Evolutionary conservation across 805 yeast species (phyloP).

Genomic region (Saccharomycopsis sp.): DNA sequence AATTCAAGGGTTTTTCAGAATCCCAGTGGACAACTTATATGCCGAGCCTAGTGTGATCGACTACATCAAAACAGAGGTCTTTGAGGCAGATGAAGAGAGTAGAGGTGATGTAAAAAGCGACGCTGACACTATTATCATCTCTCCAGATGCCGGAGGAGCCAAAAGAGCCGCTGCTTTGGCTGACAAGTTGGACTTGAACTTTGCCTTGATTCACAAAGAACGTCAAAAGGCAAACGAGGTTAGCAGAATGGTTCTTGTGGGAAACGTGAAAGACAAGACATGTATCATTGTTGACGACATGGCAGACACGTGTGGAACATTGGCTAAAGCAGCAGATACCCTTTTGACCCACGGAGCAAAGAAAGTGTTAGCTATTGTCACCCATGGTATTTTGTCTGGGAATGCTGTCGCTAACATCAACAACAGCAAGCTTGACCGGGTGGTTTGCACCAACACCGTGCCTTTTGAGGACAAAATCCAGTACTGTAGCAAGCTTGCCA

Average conservation of each 20-base stretch:
- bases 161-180: slow-evolving; percentile 94
- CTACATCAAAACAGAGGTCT: slow-evolving; percentile 62
- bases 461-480: slow-evolving; percentile 65
- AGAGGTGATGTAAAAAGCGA: slow-evolving; percentile 27
- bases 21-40: slow-evolving; percentile 92
- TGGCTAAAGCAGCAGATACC: slow-evolving; percentile 90
- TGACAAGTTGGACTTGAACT: slow-evolving; percentile 82
- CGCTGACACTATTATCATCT: slow-evolving; percentile 66
- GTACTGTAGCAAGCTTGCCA: slow-evolving; percentile 61
- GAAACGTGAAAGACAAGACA: slow-evolving; percentile 78
- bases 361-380: slow-evolving; percentile 85
- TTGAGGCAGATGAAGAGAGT: neutral
- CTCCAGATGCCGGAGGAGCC: slow-evolving; percentile 99
- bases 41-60: slow-evolving; percentile 89
- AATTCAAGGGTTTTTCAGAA: slow-evolving; percentile 92
- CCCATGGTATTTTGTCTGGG: slow-evolving; percentile 91
- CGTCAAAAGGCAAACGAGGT: slow-evolving; percentile 94
- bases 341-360: slow-evolving; percentile 74
- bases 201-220: slow-evolving; percentile 95
- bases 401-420: slow-evolving; percentile 70
- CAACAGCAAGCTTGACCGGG: slow-evolving; percentile 56
- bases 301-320: slow-evolving; percentile 98
- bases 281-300: slow-evolving; percentile 91
- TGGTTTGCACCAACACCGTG: slow-evolving; percentile 90
- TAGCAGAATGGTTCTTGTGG: slow-evolving; percentile 90